phyloP scores from a whole-genome alignment of 345 rosid genomes.

The Schrenkiella parvula region DNA sequence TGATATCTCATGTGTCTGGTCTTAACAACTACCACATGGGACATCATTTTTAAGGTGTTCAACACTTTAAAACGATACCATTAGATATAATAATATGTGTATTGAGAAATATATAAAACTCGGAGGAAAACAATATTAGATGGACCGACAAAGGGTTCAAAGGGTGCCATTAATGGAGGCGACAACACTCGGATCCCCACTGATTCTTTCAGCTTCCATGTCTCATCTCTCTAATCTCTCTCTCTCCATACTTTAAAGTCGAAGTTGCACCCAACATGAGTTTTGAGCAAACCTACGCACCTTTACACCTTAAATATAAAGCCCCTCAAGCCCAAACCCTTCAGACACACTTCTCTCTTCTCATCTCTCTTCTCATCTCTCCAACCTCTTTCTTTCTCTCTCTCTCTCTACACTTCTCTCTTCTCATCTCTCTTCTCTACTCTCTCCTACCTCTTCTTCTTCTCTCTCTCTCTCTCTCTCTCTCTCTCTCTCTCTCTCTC shows the following conservation, averaged over 20 bases:
- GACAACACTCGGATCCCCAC: slow-evolving; percentile 75
- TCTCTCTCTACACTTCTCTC: slow-evolving; percentile 14
- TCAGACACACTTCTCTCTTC: slow-evolving; percentile 21
- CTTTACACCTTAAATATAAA: slow-evolving; percentile 39
- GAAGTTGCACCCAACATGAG: slow-evolving; percentile 35
- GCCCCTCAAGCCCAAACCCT: slow-evolving; percentile 21
- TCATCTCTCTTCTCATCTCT: slow-evolving; percentile 10
- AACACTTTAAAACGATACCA: slow-evolving; percentile 19
- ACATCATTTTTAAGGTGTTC: slow-evolving; percentile 24
- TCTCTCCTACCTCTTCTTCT: too few relatives aligned
- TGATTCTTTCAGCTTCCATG: slow-evolving; percentile 55
- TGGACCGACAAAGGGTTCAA: slow-evolving; percentile 75
- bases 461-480: neutral
- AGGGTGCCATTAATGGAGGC: slow-evolving; percentile 78
- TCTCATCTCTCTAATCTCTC: slow-evolving; percentile 41
- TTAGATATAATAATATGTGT: neutral
- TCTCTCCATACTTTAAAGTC: slow-evolving; percentile 29
- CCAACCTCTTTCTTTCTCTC: neutral
- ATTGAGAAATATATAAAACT: slow-evolving; percentile 15
- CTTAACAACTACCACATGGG: slow-evolving; percentile 31
- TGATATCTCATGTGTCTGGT: slow-evolving; percentile 3
- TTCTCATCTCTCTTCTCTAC: slow-evolving; percentile 8
- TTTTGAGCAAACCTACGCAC: slow-evolving; percentile 43
- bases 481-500: neutral
- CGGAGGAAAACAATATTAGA: slow-evolving; percentile 18